A percentile compares a stretch with the other conserved stretches of the same genome.
Conservation (phyloP, 108 stramenopile genomes). For the Craspedostauros australis region DNA sequence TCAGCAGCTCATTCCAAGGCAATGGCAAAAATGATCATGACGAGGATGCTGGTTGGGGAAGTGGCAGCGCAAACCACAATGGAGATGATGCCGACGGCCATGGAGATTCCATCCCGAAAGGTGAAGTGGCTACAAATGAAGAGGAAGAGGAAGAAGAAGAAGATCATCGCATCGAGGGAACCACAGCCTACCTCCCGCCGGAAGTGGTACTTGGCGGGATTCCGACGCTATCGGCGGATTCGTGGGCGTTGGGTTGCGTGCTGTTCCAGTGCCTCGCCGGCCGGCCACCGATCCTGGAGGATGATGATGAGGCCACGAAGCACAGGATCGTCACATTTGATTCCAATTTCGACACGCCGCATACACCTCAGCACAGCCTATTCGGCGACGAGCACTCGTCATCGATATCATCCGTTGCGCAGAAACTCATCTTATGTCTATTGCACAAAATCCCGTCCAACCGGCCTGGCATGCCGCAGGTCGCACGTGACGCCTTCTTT, state of each 20-base stretch:
- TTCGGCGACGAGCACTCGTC: constrained; percentile 42
- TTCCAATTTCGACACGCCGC: no score
- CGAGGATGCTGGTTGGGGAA: no score
- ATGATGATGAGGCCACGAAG: constrained; percentile 58
- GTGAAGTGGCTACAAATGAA: constrained; percentile 17
- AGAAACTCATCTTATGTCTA: constrained; percentile 43
- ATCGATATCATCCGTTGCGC: constrained; percentile 21
- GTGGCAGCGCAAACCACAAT: neutral
- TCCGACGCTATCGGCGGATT: constrained; percentile 77
- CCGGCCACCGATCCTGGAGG: constrained; percentile 85
- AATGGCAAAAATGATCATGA: no score
- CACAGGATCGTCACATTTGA: constrained; percentile 83
- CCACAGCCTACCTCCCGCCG: constrained; percentile 94
- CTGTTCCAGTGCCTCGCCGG: constrained; percentile 89
- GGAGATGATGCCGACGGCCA: neutral
- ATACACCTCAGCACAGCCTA: constrained; percentile 15
- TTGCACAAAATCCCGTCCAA: constrained; percentile 24
- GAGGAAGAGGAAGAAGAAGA: constrained; percentile 25
- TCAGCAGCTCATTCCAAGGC: no score
- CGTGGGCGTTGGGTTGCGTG: constrained; percentile 96
- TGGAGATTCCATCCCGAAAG: no score
- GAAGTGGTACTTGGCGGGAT: constrained; percentile 85
- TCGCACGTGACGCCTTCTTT: constrained; percentile 57
- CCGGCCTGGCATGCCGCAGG: constrained; percentile 51
- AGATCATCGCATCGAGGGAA: constrained; percentile 91